Base-by-base conservation (phyloP, 176 grass and related monocot genomes). In the Eragrostis nindensis region DNA sequence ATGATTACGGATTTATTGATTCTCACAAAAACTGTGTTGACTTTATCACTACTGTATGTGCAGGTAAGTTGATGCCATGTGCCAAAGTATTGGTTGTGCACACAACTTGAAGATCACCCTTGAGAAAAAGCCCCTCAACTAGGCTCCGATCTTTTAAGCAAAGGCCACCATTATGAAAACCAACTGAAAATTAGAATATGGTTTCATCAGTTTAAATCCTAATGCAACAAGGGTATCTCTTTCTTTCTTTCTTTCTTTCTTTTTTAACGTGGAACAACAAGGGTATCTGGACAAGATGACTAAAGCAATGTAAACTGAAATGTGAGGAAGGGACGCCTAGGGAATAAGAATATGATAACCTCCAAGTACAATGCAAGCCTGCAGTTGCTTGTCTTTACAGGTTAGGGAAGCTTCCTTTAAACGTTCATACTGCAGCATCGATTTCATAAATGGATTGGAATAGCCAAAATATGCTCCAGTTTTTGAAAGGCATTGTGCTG, bases 1-100 rank as follows among this genome's bases (percentile, higher is more conserved):
- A 70, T 67, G 48, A 47, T 54, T 17, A 76, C 55, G 74, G 85
- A 32, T 50, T 43, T 66, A 67, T 53, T 44, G 40, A 80, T 83
- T 64, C 92, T 98, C 85, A 98, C 92, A 93, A 98, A 87, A 87
- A 93, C 46, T 94, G 95, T 72, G 95, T 98, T 70, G 92, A 98
- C 74, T 98, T 98, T 87, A 98, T 90, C 73, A 94, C 89, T 56
- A 93, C 95, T 68, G 95, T 98, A 82, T 98, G 90, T 49, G 95
- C 92, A 68, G 92, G 95, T 86, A 98, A 87, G 80, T 98, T 98
- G 83, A 98, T 83, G 32, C 95, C 95, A 67, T 94, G 88, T 44
- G 95, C 95, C 75, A 98, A 93, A 82, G 95, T 94, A 87, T 98
- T 98, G 11, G 95, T 98, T 48, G 90, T 94, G 84, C 95, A 98